Percentiles rank a stretch among this genome's conserved stretches.
phyloP scores from a whole-genome alignment of 1,284 basidiomycete species.

The Pyrrhoderma noxium region DNA sequence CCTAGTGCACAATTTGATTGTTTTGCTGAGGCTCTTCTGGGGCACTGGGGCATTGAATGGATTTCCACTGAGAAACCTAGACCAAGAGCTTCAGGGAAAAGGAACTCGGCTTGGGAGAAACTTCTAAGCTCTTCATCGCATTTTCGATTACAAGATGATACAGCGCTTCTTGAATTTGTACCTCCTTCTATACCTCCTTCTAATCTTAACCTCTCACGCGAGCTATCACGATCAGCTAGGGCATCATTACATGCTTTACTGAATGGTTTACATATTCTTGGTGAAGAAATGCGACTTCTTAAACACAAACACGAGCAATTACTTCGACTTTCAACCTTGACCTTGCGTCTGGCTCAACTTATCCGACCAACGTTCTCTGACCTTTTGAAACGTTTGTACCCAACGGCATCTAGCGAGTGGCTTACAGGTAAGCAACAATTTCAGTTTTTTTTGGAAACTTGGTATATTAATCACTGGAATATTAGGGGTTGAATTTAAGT shows the following conservation, averaged over 20 bases:
- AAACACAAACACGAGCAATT: conserved; percentile 49
- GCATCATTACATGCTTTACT: conserved; percentile 45
- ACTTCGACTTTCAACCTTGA: conserved; percentile 52
- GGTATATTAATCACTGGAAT: not conserved
- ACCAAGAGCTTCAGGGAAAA: conserved; percentile 8
- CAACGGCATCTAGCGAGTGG: conserved; percentile 52
- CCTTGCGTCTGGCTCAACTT: conserved; percentile 59
- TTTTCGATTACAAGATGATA: conserved; percentile 49
- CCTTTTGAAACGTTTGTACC: conserved; percentile 77
- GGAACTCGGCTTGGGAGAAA: conserved; percentile 27
- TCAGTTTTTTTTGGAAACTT: not conserved
- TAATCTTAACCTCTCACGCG: conserved; percentile 31
- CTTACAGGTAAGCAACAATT: conserved; percentile 39
- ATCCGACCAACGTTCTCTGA: conserved; percentile 80
- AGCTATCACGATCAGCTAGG: conserved; percentile 19
- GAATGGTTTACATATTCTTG: conserved; percentile 70
- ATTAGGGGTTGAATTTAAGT: conserved; percentile 8
- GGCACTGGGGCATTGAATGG: conserved; percentile 33
- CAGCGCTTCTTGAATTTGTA: conserved; percentile 30
- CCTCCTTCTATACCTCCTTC: conserved; percentile 28
- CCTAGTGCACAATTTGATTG: conserved; percentile 50
- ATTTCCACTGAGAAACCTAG: conserved; percentile 16
- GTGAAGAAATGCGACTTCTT: conserved; percentile 57
- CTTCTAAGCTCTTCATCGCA: conserved; percentile 35
- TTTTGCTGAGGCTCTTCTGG: conserved; percentile 44